Evolutionary conservation across 2,329 filamentous ascomycete genomes (phyloP), one percentile per base, ranked within the genome.

Genomic region (Calonectria pteridis): DNA sequence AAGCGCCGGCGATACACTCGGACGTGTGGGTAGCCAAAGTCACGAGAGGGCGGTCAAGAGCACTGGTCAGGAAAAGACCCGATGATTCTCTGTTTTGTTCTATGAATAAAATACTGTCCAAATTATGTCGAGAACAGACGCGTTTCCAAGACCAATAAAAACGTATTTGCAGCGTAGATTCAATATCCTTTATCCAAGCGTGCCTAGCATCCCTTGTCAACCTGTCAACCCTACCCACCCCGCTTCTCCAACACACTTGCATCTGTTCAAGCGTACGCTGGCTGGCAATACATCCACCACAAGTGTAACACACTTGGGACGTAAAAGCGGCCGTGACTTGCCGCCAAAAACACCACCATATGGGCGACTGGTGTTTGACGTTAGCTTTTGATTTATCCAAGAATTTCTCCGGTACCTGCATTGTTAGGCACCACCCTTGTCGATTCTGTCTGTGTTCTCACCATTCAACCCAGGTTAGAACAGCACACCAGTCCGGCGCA

Each of bases 371-470:
- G 26, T 58, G 31, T 33, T n/a, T 20, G 35, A 31, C 31, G 20
- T 58, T 58, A 35, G 53, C 31, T n/a, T 58, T 35, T 58, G 11
- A 23, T 58, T 58, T 58, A 16, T 23, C 31, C 31, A 53, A 53
- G 26, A 58, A 35, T 58, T 35, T 58, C 53, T 26, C 53, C 53
- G 53, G 53, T 58, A 58, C 53, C 53, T 58, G 53, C 53, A 58
- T 58, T n/a, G n/a, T 58, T 58, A 58, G 53, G 16, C 53, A 35
- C 53, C 53, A 43, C 20, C 51, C 51, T 58, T 23, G 31, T 14
- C 18, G 6, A n/a, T 35, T 23, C 53, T 35, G 20, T 58, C 53
- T 33, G 6, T 23, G 20, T 35, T 20, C 31, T 58, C 49, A 16
- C 49, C 23, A 23, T 16, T 28, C 49, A 26, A 18, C 26, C 23